Conservation (phyloP, 495 filamentous ascomycete genomes). For the Lophiotrema nucula region DNA sequence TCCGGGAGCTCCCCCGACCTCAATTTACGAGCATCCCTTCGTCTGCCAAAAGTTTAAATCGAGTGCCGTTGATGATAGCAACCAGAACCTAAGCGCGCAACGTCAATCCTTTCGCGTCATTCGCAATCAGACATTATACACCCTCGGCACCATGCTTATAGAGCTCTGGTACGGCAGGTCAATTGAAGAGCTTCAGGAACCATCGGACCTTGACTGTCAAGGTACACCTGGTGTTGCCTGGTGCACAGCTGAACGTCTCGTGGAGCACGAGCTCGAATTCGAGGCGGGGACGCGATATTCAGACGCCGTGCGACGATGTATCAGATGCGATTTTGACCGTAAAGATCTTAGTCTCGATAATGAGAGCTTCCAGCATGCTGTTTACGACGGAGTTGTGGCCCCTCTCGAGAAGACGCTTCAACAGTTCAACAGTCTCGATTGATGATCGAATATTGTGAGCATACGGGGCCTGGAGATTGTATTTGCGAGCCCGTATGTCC, state of each 20-base stretch:
- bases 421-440: conserved; percentile 17
- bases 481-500: no score
- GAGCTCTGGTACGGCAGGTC: conserved; percentile 43
- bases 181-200: conserved; percentile 26
- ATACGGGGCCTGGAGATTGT: neutral
- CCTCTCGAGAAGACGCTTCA: conserved; percentile 22
- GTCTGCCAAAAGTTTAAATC: conserved; percentile 5
- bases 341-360: conserved; percentile 30
- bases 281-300: conserved; percentile 39
- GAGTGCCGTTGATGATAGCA: neutral
- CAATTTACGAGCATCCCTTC: conserved; percentile 17
- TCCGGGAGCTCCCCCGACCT: neutral
- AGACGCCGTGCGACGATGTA: conserved; percentile 40
- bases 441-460: no score
- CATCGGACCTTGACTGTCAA: conserved; percentile 33
- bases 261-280: conserved; percentile 31
- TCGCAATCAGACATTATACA: conserved; percentile 36
- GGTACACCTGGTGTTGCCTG: conserved; percentile 26
- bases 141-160: conserved; percentile 39
- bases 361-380: conserved; percentile 33
- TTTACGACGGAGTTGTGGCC: conserved; percentile 32
- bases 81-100: neutral
- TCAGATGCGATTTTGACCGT: conserved; percentile 35
- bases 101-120: conserved; percentile 15
- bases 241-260: conserved; percentile 34